A percentile compares a stretch with the other conserved stretches of the same genome.
Evolutionary conservation across 2,329 filamentous ascomycete genomes (phyloP).

Genomic region (Parastagonospora nodorum): DNA sequence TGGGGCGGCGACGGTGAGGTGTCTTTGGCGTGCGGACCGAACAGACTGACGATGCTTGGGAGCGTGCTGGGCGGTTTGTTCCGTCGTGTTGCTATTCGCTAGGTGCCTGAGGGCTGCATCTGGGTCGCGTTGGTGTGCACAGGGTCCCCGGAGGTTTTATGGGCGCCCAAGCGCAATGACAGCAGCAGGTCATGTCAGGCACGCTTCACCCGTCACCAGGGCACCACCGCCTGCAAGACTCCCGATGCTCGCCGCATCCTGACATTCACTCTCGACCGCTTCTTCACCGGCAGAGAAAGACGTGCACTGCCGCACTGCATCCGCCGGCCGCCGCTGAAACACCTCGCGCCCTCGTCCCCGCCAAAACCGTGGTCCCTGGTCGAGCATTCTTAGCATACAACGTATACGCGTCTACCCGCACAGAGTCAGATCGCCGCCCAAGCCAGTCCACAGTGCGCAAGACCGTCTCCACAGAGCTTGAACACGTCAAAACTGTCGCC

Average conservation of each 20-base stretch:
- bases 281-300: background rate
- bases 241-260: background rate
- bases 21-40: background rate
- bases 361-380: conserved; percentile 27
- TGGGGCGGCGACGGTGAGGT: conserved; percentile 4
- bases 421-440: background rate
- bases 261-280: background rate
- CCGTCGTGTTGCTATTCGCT: conserved; percentile 15
- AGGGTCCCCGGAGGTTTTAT: conserved; percentile 11
- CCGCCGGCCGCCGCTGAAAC: conserved; percentile 29
- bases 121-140: conserved; percentile 5
- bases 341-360: conserved; percentile 21
- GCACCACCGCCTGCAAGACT: background rate
- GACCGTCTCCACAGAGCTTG: background rate
- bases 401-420: conserved; percentile 25
- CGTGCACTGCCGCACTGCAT: background rate
- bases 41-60: background rate
- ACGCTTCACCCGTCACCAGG: background rate
- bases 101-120: conserved; percentile 20
- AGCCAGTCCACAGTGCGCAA: background rate
- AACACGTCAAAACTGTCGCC: background rate
- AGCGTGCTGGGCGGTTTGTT: background rate
- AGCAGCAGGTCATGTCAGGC: background rate
- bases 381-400: conserved; percentile 35
- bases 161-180: conserved; percentile 4